Percentiles rank a stretch among this genome's conserved stretches.
Conservation (phyloP, 2,329 filamentous ascomycete genomes). For the Aspergillus bombycis region DNA sequence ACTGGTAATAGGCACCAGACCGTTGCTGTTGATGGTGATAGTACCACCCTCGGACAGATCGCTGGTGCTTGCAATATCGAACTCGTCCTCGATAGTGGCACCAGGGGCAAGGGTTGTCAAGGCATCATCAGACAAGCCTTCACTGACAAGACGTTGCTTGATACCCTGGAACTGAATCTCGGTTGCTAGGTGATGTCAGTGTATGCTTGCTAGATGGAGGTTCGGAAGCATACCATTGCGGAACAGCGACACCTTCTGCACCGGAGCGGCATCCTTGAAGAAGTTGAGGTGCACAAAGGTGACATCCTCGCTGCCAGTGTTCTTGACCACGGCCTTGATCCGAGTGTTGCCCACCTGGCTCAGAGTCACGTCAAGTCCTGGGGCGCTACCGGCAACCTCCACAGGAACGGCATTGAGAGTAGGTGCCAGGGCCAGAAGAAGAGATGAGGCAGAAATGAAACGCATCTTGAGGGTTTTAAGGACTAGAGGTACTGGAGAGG, state of each 20-base stretch:
- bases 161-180: slow-evolving; percentile 39
- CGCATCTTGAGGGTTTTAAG: slow-evolving; percentile 24
- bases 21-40: slow-evolving; percentile 60
- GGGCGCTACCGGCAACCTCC: slow-evolving; percentile 9
- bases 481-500: neutral
- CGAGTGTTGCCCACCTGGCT: slow-evolving; percentile 34
- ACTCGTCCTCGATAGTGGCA: slow-evolving; percentile 34
- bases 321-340: slow-evolving; percentile 41
- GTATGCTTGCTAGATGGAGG: neutral
- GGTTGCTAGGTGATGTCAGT: slow-evolving; percentile 25
- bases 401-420: slow-evolving; percentile 24
- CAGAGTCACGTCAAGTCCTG: slow-evolving; percentile 36
- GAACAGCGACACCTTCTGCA: slow-evolving; percentile 40
- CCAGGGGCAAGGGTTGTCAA: slow-evolving; percentile 35
- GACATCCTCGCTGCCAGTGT: slow-evolving; percentile 35
- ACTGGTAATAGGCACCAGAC: slow-evolving; percentile 60
- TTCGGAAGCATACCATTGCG: slow-evolving; percentile 28
- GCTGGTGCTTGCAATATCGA: slow-evolving; percentile 39
- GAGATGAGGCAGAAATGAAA: slow-evolving; percentile 23
- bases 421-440: slow-evolving; percentile 26
- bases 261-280: slow-evolving; percentile 37
- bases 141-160: slow-evolving; percentile 29
- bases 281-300: slow-evolving; percentile 42
- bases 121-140: slow-evolving; percentile 31
- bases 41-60: slow-evolving; percentile 54